Conservation (phyloP, 169 alveolate genomes). For the Plasmodium inui region DNA sequence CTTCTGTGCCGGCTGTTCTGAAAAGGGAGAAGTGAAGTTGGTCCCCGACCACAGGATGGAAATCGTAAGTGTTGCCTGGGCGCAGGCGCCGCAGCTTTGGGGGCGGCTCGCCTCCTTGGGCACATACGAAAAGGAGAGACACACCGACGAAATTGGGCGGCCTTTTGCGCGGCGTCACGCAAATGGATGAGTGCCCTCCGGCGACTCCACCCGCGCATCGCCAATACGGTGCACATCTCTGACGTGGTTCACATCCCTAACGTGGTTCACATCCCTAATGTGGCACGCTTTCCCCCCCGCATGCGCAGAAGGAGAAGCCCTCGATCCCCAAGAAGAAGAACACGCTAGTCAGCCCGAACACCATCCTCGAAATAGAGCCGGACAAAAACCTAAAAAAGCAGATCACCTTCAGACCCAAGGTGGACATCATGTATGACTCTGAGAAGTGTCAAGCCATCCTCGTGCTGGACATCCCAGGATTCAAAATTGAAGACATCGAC, state of each 20-base stretch:
- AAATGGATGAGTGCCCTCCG: not conserved
- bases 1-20: slow-evolving; percentile 55
- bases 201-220: not conserved
- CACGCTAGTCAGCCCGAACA: slow-evolving; percentile 84
- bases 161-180: not conserved
- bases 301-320: slow-evolving; percentile 81
- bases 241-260: not conserved
- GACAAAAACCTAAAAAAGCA: slow-evolving; percentile 81
- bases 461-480: slow-evolving; percentile 86
- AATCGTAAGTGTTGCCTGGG: slow-evolving; percentile 13
- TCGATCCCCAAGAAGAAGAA: slow-evolving; percentile 83
- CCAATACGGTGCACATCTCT: too few species aligned
- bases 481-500: slow-evolving; percentile 80
- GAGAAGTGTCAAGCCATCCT: slow-evolving; percentile 78
- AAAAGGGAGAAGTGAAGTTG: slow-evolving; percentile 48
- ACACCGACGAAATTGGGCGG: too few species aligned
- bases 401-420: slow-evolving; percentile 85
- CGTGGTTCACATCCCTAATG: not conserved
- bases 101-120: not conserved
- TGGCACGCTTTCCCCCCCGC: not conserved
- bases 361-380: slow-evolving; percentile 83
- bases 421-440: slow-evolving; percentile 84
- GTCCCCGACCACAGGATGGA: slow-evolving; percentile 42
- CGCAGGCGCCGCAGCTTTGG: not conserved
- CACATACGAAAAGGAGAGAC: not conserved